phyloP scores from a whole-genome alignment of 108 stramenopile species.

The Hondaea fermentalgiana region DNA sequence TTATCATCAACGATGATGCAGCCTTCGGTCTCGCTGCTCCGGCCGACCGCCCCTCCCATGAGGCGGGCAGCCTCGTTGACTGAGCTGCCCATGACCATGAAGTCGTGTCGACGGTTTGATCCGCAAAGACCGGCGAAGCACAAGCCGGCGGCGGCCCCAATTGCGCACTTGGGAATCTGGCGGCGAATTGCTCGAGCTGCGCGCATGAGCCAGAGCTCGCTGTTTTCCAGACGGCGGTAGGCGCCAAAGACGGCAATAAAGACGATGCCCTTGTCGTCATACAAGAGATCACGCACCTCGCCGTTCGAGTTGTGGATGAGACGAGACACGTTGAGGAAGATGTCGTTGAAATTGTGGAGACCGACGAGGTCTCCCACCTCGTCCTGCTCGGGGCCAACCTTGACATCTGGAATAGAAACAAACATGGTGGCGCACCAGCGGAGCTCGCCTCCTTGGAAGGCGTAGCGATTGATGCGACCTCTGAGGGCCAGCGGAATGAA shows the following conservation, averaged over 20 bases:
- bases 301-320: not conserved
- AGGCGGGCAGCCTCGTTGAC: not conserved
- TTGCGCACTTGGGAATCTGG: not conserved
- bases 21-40: not conserved
- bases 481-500: not conserved
- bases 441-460: not conserved
- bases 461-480: not conserved
- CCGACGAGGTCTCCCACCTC: not conserved
- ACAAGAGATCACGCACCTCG: not conserved
- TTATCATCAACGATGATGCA: not conserved
- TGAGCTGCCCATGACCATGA: not conserved
- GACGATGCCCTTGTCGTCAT: not conserved
- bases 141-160: not conserved
- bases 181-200: not conserved
- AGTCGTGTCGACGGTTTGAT: not conserved
- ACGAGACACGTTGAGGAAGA: not conserved
- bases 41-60: not conserved
- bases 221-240: not conserved
- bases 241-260: conserved; percentile 12
- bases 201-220: not conserved
- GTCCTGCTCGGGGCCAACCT: not conserved
- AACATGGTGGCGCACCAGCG: not conserved
- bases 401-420: not conserved
- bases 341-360: not conserved
- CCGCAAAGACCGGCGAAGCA: not conserved